Evolutionary conservation across 164 flowering plant species (phyloP).

Genomic region (Aristolochia californica): DNA sequence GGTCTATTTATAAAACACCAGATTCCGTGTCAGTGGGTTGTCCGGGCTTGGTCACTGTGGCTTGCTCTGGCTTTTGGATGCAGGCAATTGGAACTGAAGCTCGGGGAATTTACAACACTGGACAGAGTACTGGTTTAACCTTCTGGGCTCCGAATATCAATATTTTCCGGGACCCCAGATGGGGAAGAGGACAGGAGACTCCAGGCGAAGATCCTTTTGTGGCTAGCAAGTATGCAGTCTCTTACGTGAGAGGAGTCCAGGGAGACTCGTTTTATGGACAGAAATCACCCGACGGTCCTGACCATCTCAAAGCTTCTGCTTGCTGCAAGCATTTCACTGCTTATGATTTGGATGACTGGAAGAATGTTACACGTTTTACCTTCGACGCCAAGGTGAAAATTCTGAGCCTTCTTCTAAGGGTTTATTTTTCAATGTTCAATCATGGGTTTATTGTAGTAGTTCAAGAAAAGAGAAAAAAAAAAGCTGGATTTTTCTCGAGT

Average conservation of each 20-base stretch:
- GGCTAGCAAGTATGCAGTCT: slow-evolving; percentile 46
- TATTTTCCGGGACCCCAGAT: slow-evolving; percentile 84
- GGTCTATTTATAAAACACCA: no score
- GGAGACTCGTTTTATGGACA: slow-evolving; percentile 62
- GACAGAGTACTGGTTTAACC: slow-evolving; percentile 87
- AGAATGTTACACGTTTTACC: slow-evolving; percentile 35
- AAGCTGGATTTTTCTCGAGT: no score
- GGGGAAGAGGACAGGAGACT: slow-evolving; percentile 99
- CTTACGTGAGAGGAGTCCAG: slow-evolving; percentile 80
- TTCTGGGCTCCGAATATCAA: slow-evolving; percentile 97
- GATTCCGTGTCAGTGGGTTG: no score
- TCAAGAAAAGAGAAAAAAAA: slow-evolving; percentile 1
- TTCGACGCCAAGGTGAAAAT: slow-evolving; percentile 45
- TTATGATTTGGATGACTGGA: slow-evolving; percentile 84
- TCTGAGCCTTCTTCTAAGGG: no score
- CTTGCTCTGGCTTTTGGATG: neutral
- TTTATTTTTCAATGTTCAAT: no score
- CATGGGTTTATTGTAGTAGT: no score
- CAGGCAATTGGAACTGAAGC: slow-evolving; percentile 76
- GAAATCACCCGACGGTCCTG: slow-evolving; percentile 18
- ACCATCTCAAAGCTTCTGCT: slow-evolving; percentile 53
- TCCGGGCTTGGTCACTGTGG: no score
- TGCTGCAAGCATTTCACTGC: slow-evolving; percentile 97
- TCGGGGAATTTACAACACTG: slow-evolving; percentile 71
- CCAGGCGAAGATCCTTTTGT: slow-evolving; percentile 87